phyloP scores from a whole-genome alignment of 2,329 filamentous ascomycete genomes.

The Aspergillus sp. region DNA sequence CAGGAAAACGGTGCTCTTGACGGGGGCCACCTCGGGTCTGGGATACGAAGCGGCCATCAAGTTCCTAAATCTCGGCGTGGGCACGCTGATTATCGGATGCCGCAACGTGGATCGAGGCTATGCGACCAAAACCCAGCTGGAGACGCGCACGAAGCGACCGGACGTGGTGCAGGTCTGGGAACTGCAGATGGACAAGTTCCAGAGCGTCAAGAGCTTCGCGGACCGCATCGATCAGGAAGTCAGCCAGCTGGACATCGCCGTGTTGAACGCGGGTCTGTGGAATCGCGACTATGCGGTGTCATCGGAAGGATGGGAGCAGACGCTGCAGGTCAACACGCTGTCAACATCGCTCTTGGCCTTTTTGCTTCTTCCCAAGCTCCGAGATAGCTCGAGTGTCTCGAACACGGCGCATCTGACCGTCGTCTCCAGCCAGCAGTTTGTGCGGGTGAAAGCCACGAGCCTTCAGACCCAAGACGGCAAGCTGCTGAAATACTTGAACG shows the following conservation, averaged over 20 bases:
- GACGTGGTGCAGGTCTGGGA: constrained; percentile 37
- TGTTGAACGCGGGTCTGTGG: constrained; percentile 41
- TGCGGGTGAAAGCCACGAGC: constrained; percentile 23
- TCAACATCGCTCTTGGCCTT: constrained; percentile 49
- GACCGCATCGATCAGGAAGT: constrained; percentile 29
- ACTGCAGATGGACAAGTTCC: constrained; percentile 41
- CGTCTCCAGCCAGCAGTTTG: constrained; percentile 37
- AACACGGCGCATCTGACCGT: constrained; percentile 37
- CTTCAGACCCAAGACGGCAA: constrained; percentile 19
- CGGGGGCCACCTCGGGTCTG: constrained; percentile 45
- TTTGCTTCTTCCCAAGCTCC: constrained; percentile 43
- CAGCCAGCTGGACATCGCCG: constrained; percentile 35
- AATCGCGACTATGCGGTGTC: constrained; percentile 29
- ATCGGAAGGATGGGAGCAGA: constrained; percentile 43
- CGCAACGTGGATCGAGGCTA: constrained; percentile 38
- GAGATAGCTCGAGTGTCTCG: constrained; percentile 22
- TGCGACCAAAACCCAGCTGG: constrained; percentile 33
- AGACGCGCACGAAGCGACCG: constrained; percentile 20
- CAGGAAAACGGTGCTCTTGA: constrained; percentile 42
- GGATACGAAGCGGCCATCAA: constrained; percentile 45
- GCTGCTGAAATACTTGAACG: constrained; percentile 30
- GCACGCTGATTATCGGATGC: constrained; percentile 40
- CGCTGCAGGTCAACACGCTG: constrained; percentile 51
- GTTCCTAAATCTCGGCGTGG: constrained; percentile 35
- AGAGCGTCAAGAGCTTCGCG: constrained; percentile 39